Conservation (phyloP, 805 yeast genomes). For the Saturnispora bothae region DNA sequence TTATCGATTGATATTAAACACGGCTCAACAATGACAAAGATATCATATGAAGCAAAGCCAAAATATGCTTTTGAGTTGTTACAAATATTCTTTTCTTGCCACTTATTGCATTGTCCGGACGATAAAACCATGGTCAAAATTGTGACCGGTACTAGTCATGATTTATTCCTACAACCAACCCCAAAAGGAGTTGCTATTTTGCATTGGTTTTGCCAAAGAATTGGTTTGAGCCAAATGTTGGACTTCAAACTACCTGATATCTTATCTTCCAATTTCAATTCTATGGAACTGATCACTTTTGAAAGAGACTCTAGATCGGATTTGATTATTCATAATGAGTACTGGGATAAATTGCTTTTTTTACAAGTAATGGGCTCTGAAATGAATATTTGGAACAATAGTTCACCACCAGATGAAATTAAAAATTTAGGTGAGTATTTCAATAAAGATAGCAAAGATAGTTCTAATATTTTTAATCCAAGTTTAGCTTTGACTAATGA, state of each 20-base stretch:
- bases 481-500: conserved; percentile 9
- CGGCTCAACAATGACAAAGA: conserved; percentile 39
- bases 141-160: conserved; percentile 24
- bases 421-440: conserved; percentile 23
- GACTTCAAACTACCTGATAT: conserved; percentile 23
- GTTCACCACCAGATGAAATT: conserved; percentile 38
- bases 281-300: conserved; percentile 59
- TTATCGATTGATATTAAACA: conserved; percentile 39
- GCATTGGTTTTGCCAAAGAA: conserved; percentile 44
- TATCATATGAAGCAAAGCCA: conserved; percentile 41
- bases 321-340: conserved; percentile 48
- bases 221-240: conserved; percentile 29
- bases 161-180: conserved; percentile 59
- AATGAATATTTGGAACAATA: conserved; percentile 65
- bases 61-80: conserved; percentile 40
- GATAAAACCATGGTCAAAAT: conserved; percentile 53
- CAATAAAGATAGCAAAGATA: conserved; percentile 1
- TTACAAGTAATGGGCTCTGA: conserved; percentile 45
- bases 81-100: conserved; percentile 45
- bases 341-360: conserved; percentile 57
- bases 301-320: conserved; percentile 56
- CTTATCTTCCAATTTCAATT: conserved; percentile 46
- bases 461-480: conserved; percentile 2
- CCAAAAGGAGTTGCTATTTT: conserved; percentile 79
- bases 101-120: conserved; percentile 62